These are phyloP conservation scores for Alternaria sp. DNA, from an alignment of 2,329 filamentous ascomycete genomes.

Conservation along the genomic window DNA sequence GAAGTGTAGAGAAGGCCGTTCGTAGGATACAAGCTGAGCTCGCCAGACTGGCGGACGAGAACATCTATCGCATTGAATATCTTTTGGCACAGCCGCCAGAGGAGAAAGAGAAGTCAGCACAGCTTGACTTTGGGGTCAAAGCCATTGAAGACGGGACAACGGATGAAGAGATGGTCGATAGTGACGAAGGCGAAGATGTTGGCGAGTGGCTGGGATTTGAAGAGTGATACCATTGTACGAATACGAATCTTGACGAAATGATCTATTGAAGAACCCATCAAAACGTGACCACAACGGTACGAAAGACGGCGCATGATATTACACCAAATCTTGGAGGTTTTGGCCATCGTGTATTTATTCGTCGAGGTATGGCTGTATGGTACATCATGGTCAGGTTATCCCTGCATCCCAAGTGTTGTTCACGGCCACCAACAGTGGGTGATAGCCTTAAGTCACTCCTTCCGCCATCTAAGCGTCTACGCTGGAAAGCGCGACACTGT, in stretches of 20 bases:
- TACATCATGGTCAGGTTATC: not conserved
- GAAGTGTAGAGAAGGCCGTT: constrained; percentile 82
- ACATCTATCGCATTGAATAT: constrained; percentile 88
- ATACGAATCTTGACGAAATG: constrained; percentile 15
- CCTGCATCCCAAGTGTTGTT: not conserved
- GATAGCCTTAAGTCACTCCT: not conserved
- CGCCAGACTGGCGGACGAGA: constrained; percentile 83
- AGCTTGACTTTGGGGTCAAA: constrained; percentile 44
- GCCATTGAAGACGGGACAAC: constrained; percentile 45
- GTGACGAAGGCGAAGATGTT: constrained; percentile 46
- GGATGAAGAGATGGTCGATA: constrained; percentile 45
- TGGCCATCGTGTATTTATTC: too few species aligned
- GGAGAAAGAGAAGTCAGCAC: constrained; percentile 32
- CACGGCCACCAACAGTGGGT: not conserved
- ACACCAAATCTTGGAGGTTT: accelerated
- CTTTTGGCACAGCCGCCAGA: constrained; percentile 65
- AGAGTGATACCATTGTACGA: constrained; percentile 21
- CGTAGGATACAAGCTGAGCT: constrained; percentile 83
- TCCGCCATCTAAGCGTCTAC: accelerated
- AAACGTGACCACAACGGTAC: not conserved
- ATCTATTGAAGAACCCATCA: not conserved
- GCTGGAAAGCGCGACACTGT: not conserved
- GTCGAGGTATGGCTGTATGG: not conserved
- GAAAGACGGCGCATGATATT: not conserved
- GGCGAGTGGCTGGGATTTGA: constrained; percentile 65